Evolutionary conservation across 192 early-diverging fungal species (phyloP).

Genomic region (Entrophospora sp.): DNA sequence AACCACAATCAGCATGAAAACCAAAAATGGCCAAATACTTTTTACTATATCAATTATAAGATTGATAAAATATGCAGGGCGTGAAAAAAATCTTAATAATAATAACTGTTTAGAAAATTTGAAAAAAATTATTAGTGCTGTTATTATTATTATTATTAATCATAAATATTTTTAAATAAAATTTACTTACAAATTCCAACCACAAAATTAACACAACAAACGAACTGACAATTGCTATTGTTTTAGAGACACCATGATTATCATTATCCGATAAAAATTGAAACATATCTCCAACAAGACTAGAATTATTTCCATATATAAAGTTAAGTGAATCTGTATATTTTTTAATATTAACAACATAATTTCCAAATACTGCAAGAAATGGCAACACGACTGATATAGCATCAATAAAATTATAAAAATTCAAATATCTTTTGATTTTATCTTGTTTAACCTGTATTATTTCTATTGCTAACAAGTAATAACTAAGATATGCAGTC

Average conservation of each 20-base stretch:
- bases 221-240: background rate
- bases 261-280: background rate
- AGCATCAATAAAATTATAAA: background rate
- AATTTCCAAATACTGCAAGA: background rate
- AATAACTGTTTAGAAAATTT: background rate
- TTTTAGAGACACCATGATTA: background rate
- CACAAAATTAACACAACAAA: background rate
- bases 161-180: background rate
- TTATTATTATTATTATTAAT: background rate
- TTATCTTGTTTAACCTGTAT: background rate
- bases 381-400: background rate
- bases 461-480: background rate
- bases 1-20: background rate
- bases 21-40: background rate
- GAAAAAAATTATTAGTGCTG: too few relatives aligned
- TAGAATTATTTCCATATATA: background rate
- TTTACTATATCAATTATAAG: background rate
- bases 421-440: background rate
- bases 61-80: background rate
- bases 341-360: background rate
- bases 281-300: background rate
- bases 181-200: background rate
- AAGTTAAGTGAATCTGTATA: background rate
- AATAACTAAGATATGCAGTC: background rate
- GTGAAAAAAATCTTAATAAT: background rate